Evolutionary conservation across 139 green algal genomes (phyloP), one percentile per base, ranked within the genome.

Genomic region (Auxenochlorella pyrenoidosa): DNA sequence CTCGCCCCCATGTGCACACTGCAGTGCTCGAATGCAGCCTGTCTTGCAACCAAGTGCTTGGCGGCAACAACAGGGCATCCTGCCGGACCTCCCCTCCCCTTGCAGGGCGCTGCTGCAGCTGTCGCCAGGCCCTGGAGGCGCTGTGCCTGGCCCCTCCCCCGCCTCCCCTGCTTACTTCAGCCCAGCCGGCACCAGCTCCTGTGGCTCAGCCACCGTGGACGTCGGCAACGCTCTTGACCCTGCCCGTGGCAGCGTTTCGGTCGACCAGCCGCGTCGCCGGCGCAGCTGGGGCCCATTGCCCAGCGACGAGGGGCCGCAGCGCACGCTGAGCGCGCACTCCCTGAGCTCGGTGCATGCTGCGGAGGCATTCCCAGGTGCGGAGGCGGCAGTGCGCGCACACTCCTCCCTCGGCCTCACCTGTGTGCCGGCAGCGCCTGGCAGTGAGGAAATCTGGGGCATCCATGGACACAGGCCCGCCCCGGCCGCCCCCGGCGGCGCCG

Each of bases 181-280:
- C 36, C 38, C 24, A 36, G 38, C 71, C 71, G 2, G 36, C 71
- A 51, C 36, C 71, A 28, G 21, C 71, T 21, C 71, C 40, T 2
- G 24, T n/a, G 71, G 38, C 21, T n/a, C 71, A 22, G 32, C 66
- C 28, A 40, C 66, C 51, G 71, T 78, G 1, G 71, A 78, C 38
- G 19, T 78, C 21, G 71, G 36, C 22, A 32, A 38, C 5, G 21
- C 38, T 38, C 71, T 51, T 36, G 38, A 8, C 21, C 5, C 71
- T 19, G 21, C 16, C 5, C 54, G 54, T 43, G 78, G 54, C 78
- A 84, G 78, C 58, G 34, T 2, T 13, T 84, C 78, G 3, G 54
- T 84, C 30, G 73, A 72, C 58, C 58, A 73, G 58, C 78, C 78
- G 19, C n/a, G 51, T 54, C 54, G 54, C 36, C 78, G 78, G 40